Conservation (phyloP, 805 yeast genomes). For the Candida golubevii region DNA sequence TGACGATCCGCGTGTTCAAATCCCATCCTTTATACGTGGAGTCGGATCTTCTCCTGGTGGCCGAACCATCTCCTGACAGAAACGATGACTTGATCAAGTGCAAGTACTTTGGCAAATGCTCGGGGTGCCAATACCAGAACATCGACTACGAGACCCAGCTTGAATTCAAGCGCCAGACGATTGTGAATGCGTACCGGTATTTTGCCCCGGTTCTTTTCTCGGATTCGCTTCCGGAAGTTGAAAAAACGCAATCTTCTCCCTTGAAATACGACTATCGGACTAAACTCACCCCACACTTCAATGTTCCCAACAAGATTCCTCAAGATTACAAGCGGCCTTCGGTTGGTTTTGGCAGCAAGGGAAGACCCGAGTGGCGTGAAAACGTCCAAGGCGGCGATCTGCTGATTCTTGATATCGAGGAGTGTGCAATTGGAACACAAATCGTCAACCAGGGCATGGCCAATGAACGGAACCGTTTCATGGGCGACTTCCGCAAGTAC, state of each 20-base stretch:
- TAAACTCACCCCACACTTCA: conserved; percentile 93
- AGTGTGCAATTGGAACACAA: conserved; percentile 83
- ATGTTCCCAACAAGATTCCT: conserved; percentile 56
- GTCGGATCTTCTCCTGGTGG: conserved; percentile 61
- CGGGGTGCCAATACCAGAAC: conserved; percentile 93
- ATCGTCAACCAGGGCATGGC: conserved; percentile 70
- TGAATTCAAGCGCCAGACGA: conserved; percentile 65
- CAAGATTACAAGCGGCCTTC: conserved; percentile 50
- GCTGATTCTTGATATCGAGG: conserved; percentile 83
- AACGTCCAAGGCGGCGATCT: conserved; percentile 53
- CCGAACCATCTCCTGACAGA: conserved; percentile 29
- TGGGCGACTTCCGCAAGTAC: conserved; percentile 41
- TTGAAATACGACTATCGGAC: conserved; percentile 76
- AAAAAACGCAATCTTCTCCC: conserved; percentile 72
- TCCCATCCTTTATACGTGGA: conserved; percentile 73
- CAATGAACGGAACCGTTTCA: conserved; percentile 60
- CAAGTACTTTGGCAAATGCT: conserved; percentile 84
- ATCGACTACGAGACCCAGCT: conserved; percentile 71
- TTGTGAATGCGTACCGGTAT: conserved; percentile 74
- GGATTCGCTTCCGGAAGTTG: conserved; percentile 54
- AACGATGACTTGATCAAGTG: conserved; percentile 65
- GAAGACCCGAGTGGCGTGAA: conserved; percentile 66
- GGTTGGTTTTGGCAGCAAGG: conserved; percentile 86
- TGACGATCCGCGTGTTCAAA: conserved; percentile 65
- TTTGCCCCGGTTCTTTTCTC: conserved; percentile 56